phyloP scores from a whole-genome alignment of 257 asterid genomes.

The Lycium barbarum region DNA sequence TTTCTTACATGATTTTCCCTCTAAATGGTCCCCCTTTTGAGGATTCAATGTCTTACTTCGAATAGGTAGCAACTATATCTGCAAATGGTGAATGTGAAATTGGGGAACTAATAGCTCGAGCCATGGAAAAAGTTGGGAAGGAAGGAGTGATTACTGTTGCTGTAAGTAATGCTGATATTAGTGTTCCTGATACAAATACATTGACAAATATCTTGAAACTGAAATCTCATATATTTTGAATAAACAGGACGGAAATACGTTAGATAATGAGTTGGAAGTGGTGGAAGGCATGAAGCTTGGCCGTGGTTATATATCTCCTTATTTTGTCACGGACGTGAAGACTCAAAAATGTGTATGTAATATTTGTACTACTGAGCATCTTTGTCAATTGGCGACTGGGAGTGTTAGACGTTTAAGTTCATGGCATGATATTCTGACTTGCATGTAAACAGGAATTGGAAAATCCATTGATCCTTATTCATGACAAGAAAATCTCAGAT shows the following conservation, averaged over 20 bases:
- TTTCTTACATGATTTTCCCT: conserved; percentile 1
- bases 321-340: conserved; percentile 74
- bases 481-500: conserved; percentile 91
- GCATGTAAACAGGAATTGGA: conserved; percentile 79
- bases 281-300: conserved; percentile 97
- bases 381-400: conserved; percentile 12
- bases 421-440: conserved; percentile 23
- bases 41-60: conserved; percentile 30
- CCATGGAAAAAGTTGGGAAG: conserved; percentile 98
- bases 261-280: conserved; percentile 88
- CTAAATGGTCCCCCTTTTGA: conserved; percentile 33
- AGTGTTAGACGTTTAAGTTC: conserved; percentile 16
- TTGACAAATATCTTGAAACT: conserved; percentile 20
- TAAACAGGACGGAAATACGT: conserved; percentile 80
- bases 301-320: conserved; percentile 92
- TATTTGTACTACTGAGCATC: conserved; percentile 24
- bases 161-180: conserved; percentile 48
- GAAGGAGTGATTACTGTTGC: conserved; percentile 88
- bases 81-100: conserved; percentile 90
- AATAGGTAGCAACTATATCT: conserved; percentile 86
- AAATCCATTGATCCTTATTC: conserved; percentile 84
- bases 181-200: conserved; percentile 15
- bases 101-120: conserved; percentile 87
- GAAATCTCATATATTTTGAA: conserved; percentile 21
- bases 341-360: conserved; percentile 80